Conservation (phyloP, 208 protist genomes). For the Crithidia fasciculata region DNA sequence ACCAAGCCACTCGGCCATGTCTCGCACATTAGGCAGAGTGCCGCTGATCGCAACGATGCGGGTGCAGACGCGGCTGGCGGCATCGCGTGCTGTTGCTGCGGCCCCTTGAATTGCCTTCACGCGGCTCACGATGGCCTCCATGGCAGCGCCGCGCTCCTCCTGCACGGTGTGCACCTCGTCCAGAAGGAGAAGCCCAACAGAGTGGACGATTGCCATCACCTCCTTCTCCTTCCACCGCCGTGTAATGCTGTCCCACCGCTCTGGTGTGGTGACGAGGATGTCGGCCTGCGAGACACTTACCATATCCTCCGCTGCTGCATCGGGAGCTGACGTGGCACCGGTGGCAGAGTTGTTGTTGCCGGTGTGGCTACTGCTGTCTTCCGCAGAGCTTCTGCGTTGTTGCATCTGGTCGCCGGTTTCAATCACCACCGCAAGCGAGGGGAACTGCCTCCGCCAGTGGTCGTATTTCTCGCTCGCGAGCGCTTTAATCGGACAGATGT, state of each 20-base stretch:
- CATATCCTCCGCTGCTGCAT: constrained; percentile 62
- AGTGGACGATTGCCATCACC: constrained; percentile 71
- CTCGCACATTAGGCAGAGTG: constrained; percentile 92
- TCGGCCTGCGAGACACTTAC: constrained; percentile 51
- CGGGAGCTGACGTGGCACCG: constrained; percentile 88
- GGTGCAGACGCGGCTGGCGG: constrained; percentile 16
- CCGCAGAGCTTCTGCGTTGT: neutral
- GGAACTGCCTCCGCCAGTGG: constrained; percentile 80
- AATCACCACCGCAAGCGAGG: constrained; percentile 75
- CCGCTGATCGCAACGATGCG: constrained; percentile 92
- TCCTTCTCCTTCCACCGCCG: constrained; percentile 87
- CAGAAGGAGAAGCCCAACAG: constrained; percentile 84
- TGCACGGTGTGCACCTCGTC: constrained; percentile 94
- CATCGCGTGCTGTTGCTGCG: constrained; percentile 9
- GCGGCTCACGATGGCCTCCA: constrained; percentile 93
- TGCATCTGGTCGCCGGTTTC: constrained; percentile 96
- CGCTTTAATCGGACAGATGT: constrained; percentile 93
- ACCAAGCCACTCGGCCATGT: constrained; percentile 90
- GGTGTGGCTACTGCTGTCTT: constrained; percentile 60
- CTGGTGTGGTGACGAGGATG: constrained; percentile 93
- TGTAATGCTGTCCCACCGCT: constrained; percentile 95
- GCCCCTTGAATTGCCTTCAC: constrained; percentile 77
- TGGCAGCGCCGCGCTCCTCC: constrained; percentile 89
- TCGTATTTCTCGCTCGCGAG: constrained; percentile 88
- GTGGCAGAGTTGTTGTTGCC: constrained; percentile 20